A percentile compares a stretch with the other conserved stretches of the same genome.
Evolutionary conservation across 208 protist genomes (phyloP).

Genomic region (Hexamita inflata): DNA sequence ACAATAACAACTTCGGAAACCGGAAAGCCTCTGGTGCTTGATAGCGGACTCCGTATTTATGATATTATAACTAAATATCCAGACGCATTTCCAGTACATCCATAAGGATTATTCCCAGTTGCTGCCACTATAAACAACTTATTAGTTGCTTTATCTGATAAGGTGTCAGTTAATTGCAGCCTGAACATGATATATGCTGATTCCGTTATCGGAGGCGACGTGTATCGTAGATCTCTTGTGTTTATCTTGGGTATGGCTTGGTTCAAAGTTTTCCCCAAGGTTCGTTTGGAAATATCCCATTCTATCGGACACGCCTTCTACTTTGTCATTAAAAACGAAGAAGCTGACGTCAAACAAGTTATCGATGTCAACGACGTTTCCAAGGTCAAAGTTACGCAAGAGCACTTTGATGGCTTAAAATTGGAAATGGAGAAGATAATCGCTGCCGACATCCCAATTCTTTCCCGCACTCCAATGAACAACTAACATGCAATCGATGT

Average conservation of each 20-base stretch:
- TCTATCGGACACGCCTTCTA: conserved; percentile 33
- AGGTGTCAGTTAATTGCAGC: not conserved
- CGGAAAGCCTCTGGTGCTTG: too few species aligned
- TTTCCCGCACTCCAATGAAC: not conserved
- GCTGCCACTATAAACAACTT: conserved; percentile 13
- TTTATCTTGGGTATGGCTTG: conserved; percentile 39
- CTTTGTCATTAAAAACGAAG: not conserved
- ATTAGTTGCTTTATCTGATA: conserved; percentile 11
- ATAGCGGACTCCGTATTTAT: too few species aligned
- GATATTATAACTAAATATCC: conserved; percentile 3
- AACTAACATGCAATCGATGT: conserved; percentile 26
- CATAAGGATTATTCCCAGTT: not conserved
- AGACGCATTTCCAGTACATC: conserved; percentile 14
- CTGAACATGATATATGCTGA: not conserved
- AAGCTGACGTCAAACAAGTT: too few species aligned
- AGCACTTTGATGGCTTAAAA: conserved; percentile 12
- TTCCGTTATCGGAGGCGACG: not conserved
- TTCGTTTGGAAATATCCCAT: conserved; percentile 32
- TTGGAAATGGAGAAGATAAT: conserved; percentile 24
- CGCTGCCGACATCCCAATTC: conserved; percentile 7
- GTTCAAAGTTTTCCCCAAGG: conserved; percentile 3
- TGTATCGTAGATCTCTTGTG: conserved; percentile 28
- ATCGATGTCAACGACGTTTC: too few species aligned
- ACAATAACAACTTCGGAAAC: too few species aligned
- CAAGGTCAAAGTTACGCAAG: conserved; percentile 14